A percentile compares a stretch with the other conserved stretches of the same genome.
Conservation (phyloP, 2,329 filamentous ascomycete species). For the Seiridium cupressi region DNA sequence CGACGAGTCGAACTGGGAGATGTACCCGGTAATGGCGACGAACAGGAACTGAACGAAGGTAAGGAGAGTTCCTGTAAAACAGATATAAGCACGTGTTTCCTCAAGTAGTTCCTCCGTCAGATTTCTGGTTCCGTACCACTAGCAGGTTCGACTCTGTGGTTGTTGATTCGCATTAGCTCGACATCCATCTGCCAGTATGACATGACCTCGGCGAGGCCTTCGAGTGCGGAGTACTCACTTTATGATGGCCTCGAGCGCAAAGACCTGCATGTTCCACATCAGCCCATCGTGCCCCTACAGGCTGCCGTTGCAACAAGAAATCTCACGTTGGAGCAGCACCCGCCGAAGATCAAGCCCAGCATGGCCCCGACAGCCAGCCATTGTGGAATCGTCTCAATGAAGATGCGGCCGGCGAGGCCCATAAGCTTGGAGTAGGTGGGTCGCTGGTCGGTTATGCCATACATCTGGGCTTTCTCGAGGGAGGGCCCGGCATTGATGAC, state of each 20-base stretch:
- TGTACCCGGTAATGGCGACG: constrained; percentile 74
- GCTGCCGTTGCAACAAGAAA: background rate
- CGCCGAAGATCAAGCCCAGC: constrained; percentile 87
- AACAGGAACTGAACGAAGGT: constrained; percentile 90
- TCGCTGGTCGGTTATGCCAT: constrained; percentile 52
- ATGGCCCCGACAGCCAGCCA: constrained; percentile 67
- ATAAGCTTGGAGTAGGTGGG: constrained; percentile 48
- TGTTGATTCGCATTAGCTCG: constrained; percentile 8
- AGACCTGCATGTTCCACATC: constrained; percentile 62
- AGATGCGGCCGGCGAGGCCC: constrained; percentile 50
- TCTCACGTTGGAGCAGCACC: constrained; percentile 87
- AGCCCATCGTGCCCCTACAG: constrained; percentile 12
- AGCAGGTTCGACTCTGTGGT: constrained; percentile 72
- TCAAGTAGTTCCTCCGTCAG: constrained; percentile 5
- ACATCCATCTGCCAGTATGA: constrained; percentile 5
- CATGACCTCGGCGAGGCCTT: background rate
- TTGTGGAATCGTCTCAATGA: constrained; percentile 58
- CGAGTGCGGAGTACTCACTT: constrained; percentile 59
- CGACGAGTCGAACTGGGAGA: constrained; percentile 69
- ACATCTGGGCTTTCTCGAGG: constrained; percentile 53
- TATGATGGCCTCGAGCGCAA: constrained; percentile 90
- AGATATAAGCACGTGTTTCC: constrained; percentile 8
- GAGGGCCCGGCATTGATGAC: constrained; percentile 54
- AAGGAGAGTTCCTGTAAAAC: constrained; percentile 69
- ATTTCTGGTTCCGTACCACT: constrained; percentile 58